Percentiles rank a stretch among this genome's conserved stretches.
Evolutionary conservation across 371 early-diverging fungal genomes (phyloP).

Genomic region (Mucor racemosus): DNA sequence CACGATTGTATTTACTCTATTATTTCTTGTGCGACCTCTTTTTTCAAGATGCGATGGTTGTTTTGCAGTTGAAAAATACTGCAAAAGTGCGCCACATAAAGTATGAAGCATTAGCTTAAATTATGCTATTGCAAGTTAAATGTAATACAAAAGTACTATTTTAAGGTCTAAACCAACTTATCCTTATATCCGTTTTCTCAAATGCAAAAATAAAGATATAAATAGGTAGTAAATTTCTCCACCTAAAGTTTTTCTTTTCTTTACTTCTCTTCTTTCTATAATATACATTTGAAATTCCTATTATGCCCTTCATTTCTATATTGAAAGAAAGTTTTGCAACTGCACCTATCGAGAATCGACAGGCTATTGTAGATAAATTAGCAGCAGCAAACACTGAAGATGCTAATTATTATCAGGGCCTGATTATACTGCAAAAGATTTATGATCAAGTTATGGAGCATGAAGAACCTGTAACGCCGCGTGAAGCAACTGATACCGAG

Average conservation of each 20-base stretch:
- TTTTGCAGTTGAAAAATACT: too few species aligned
- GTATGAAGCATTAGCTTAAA: background rate
- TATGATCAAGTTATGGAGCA: conserved; percentile 18
- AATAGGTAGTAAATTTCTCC: background rate
- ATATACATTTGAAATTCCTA: background rate
- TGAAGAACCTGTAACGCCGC: conserved; percentile 15
- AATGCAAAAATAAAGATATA: background rate
- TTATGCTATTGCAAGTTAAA: background rate
- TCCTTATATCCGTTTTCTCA: too few species aligned
- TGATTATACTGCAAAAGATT: conserved; percentile 42
- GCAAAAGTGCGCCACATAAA: background rate
- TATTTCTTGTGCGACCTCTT: too few species aligned
- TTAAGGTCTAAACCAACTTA: background rate
- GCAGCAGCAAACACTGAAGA: conserved; percentile 37
- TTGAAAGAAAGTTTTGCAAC: conserved; percentile 28
- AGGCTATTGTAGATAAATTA: conserved; percentile 18
- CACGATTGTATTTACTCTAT: too few species aligned
- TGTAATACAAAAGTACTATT: background rate
- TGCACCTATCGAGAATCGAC: conserved; percentile 21
- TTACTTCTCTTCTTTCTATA: conserved; percentile 8
- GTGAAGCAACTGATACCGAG: conserved; percentile 32
- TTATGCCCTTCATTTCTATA: conserved; percentile 21
- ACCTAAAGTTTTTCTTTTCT: background rate
- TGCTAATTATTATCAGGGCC: conserved; percentile 41
- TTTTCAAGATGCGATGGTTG: too few species aligned